Evolutionary conservation across 352 stramenopile genomes (phyloP), one percentile per base, ranked within the genome.

Genomic region (Thraustochytrium striatum): DNA sequence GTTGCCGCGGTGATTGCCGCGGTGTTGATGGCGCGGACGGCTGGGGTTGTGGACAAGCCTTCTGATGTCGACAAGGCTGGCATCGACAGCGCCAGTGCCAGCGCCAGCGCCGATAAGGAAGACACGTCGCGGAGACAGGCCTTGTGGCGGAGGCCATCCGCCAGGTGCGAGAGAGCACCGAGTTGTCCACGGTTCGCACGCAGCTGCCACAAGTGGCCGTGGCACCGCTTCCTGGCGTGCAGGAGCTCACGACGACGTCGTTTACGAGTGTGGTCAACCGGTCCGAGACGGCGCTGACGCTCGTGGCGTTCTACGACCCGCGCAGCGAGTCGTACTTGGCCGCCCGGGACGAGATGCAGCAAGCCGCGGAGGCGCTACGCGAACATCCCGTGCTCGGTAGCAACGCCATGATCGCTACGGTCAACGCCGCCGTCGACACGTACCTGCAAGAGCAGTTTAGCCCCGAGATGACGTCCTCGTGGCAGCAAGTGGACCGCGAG

Each of bases 261-360:
- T 75, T 75, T 13, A 41, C 13, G 39, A 19, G 36, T 7, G 65
- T 58, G 11, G 25, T 43, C 2, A 75, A 75, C 41, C 44, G 41
- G 21, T 75, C 65, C 7, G 41, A 36, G n/a, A 43, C 19, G 0
- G 28, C 19, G 16, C 11, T 75, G 11, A 13, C 25, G 21, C 16
- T 79, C 30, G 55, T 79, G 25, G 28, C 52, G 9, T 79, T 79
- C 30, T 79, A 72, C 36, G 69, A 79, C 35, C 69, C 69, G 13
- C 69, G 69, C 7, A 72, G 50, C 19, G 69, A 79, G 33, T 79
- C 69, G 8, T 79, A 72, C 39, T 38, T 79, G 5, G 52, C 72
- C 7, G 55, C 69, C 16, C 50, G 69, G 11, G 38, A 62, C 43
- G 47, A 69, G 8, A 21, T 62, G 9, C 50, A 79, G 0, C 1